Percentiles rank a stretch among this genome's conserved stretches.
Evolutionary conservation across 257 asterid species (phyloP).

Genomic region (Paraleonurus japonicus): DNA sequence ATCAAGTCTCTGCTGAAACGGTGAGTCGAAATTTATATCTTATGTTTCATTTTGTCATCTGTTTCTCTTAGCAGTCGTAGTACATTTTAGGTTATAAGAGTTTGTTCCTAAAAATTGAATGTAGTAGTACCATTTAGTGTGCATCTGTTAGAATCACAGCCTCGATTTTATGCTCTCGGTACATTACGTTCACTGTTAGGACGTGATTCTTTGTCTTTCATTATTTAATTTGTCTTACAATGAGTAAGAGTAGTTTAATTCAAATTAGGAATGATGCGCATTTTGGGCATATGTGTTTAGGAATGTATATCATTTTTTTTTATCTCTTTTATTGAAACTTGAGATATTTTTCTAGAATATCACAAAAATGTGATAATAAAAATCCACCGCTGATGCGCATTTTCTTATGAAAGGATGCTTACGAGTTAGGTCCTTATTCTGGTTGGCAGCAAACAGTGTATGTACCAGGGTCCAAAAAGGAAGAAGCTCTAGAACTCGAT

Average conservation of each 20-base stretch:
- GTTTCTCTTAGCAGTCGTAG: background rate
- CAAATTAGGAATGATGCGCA: background rate
- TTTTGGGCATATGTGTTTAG: background rate
- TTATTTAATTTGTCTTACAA: background rate
- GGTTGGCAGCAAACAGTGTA: constrained; percentile 52
- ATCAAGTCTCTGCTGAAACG: constrained; percentile 27
- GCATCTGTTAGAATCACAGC: background rate
- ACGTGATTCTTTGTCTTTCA: background rate
- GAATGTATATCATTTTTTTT: background rate
- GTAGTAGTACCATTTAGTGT: background rate
- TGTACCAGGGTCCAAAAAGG: constrained; percentile 51
- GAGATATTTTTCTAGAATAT: background rate
- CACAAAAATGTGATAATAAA: background rate
- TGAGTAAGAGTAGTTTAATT: background rate
- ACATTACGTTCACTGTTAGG: background rate
- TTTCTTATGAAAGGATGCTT: constrained; percentile 5
- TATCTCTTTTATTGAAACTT: background rate
- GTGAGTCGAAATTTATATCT: constrained; percentile 39
- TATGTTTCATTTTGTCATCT: background rate
- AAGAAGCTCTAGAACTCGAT: constrained; percentile 54
- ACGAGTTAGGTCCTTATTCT: background rate
- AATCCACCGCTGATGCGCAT: background rate
- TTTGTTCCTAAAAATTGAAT: background rate
- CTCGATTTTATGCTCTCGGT: background rate
- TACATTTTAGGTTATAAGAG: background rate